Evolutionary conservation across 371 early-diverging fungal species (phyloP), one percentile per base, ranked within the genome.

Genomic region (Smittium culicis): DNA sequence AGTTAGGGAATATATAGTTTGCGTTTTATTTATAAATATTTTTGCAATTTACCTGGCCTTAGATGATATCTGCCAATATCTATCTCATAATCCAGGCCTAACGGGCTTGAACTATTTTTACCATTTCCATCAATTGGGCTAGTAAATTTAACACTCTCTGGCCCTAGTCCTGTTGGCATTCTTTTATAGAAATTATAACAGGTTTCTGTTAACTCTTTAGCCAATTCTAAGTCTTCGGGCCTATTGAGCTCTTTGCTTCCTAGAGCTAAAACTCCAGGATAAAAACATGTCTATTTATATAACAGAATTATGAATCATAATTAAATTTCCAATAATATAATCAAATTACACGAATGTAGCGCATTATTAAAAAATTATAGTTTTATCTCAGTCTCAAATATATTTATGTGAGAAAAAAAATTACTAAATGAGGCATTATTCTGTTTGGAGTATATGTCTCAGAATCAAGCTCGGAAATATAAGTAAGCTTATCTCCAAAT

Each of bases 181-280:
- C 30, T 55, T 71, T 66, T 35, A 72, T 77, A 56, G 86, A 91
- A 64, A 76, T 79, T 3, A 86, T 89, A 27, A 86, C 89, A 62
- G 79, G 88, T 76, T 31, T 54, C 59, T 1, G 70, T 67, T 25
- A 77, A 62, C 27, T 77, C 69, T 35, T 77, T 73, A 0, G 77
- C 78, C 27, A 78, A 17, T 33, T 45, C 33, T 63, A 77, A 67
- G 5, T 77, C 77, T 35, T 70, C 66, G 28, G 72, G 75, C 1
- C 77, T 66, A 31, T 72, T 72, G 3, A 78, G 54, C 17, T 66
- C 75, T 8, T 69, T 63, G 0, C 78, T 68, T 1, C 77, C 77
- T 1, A 94, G 74, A 0, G 92, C 91, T 65, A 94, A 75, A 34
- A 83, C 85, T 1, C 92, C 94, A 16, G 90, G 92, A 34, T 90